Conservation (phyloP, 192 early-diverging fungal species). For the Coemansia guatemalensis region DNA sequence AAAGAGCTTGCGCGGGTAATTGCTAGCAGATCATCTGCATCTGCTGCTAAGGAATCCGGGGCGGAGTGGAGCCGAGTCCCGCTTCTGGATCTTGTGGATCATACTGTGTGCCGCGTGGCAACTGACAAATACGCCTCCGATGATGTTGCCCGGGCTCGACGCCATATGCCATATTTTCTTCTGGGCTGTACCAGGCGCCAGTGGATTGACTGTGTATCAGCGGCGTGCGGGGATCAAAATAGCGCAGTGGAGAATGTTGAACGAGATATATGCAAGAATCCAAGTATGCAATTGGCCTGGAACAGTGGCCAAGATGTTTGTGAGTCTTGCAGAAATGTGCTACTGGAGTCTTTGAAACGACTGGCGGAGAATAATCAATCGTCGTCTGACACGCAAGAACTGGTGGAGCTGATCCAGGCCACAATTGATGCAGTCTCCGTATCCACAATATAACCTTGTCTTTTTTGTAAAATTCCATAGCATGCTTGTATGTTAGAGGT, state of each 20-base stretch:
- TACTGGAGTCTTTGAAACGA: background rate
- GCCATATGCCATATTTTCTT: slow-evolving; percentile 8
- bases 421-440: background rate
- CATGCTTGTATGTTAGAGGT: background rate
- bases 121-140: slow-evolving; percentile 7
- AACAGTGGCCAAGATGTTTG: background rate
- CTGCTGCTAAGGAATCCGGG: no score
- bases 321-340: background rate
- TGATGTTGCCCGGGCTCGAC: background rate
- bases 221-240: background rate
- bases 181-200: slow-evolving; percentile 16
- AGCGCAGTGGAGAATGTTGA: background rate
- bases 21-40: background rate
- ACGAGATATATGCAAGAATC: background rate
- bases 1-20: slow-evolving; percentile 6
- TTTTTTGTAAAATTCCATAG: background rate
- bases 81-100: slow-evolving; percentile 13
- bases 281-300: background rate
- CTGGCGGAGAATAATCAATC: background rate
- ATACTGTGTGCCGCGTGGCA: slow-evolving; percentile 23
- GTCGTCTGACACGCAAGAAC: background rate
- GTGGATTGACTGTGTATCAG: slow-evolving; percentile 12
- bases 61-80: background rate
- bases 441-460: background rate
- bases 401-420: background rate